Evolutionary conservation across 208 protist species (phyloP).

Genomic region (Trypanosoma cruzi): DNA sequence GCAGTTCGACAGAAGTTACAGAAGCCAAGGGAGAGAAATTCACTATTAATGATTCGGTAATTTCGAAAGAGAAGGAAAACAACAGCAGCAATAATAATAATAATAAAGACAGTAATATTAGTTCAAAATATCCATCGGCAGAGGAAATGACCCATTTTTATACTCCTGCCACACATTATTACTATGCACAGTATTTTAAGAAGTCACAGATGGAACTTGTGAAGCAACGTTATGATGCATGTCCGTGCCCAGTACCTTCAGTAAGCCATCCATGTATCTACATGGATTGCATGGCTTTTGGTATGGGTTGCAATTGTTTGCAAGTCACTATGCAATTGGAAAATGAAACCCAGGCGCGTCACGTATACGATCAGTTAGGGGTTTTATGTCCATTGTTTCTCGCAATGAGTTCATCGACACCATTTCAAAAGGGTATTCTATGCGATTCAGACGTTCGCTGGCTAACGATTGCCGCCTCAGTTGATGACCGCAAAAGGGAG

Average conservation of each 20-base stretch:
- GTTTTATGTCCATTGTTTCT: conserved; percentile 96
- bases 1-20: conserved; percentile 35
- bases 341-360: conserved; percentile 93
- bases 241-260: conserved; percentile 80
- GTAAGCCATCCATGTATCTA: conserved; percentile 95
- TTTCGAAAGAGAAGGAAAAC: neutral
- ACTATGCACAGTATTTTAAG: conserved; percentile 93
- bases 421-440: conserved; percentile 97
- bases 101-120: too few species aligned
- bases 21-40: conserved; percentile 61
- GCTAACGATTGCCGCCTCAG: conserved; percentile 95
- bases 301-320: conserved; percentile 98
- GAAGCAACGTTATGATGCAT: conserved; percentile 79
- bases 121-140: conserved; percentile 38
- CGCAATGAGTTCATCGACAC: conserved; percentile 95
- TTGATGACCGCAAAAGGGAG: conserved; percentile 96
- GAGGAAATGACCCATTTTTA: conserved; percentile 77
- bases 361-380: conserved; percentile 98
- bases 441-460: conserved; percentile 97
- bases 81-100: neutral
- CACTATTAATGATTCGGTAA: conserved; percentile 4
- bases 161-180: conserved; percentile 86
- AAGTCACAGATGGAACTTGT: conserved; percentile 64
- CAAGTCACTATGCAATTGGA: conserved; percentile 97
- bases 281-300: conserved; percentile 99